A percentile compares a stretch with the other conserved stretches of the same genome.
phyloP scores from a whole-genome alignment of 345 rosid species.

The Brassica incana region DNA sequence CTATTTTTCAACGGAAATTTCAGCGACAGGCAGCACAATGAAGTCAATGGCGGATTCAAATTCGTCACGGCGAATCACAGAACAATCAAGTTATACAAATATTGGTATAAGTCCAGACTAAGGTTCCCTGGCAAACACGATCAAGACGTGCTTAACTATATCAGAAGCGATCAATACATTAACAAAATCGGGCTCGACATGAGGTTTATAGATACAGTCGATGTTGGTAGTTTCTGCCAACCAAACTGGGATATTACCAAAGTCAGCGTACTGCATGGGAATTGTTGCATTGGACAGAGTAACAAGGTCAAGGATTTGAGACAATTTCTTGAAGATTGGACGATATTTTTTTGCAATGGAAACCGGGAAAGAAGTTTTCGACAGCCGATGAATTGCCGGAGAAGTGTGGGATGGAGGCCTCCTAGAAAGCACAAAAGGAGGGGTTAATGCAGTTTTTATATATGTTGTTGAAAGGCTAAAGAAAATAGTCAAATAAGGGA shows the following conservation, averaged over 20 bases:
- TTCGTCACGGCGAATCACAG: slow-evolving; percentile 50
- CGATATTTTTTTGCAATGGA: neutral
- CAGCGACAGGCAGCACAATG: slow-evolving; percentile 30
- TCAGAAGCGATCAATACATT: neutral
- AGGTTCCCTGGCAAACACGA: neutral
- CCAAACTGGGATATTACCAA: slow-evolving; percentile 43
- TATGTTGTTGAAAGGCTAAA: neutral
- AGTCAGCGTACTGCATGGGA: slow-evolving; percentile 75
- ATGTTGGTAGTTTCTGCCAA: slow-evolving; percentile 67
- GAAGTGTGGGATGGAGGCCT: neutral
- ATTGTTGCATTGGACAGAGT: slow-evolving; percentile 22
- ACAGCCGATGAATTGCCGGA: slow-evolving; percentile 22
- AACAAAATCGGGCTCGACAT: slow-evolving; percentile 41
- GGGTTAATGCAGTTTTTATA: slow-evolving; percentile 7
- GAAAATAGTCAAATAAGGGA: neutral
- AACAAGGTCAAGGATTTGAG: slow-evolving; percentile 26
- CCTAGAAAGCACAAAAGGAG: neutral
- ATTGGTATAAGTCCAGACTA: neutral
- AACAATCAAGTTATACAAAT: slow-evolving; percentile 32
- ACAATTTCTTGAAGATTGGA: slow-evolving; percentile 61
- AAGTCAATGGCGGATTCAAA: slow-evolving; percentile 65
- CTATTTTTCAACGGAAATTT: slow-evolving; percentile 39
- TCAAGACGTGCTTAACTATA: neutral
- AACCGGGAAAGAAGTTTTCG: neutral
- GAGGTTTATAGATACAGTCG: slow-evolving; percentile 54